phyloP scores from a whole-genome alignment of 352 stramenopile genomes.

The Globisporangium recalcitrans region DNA sequence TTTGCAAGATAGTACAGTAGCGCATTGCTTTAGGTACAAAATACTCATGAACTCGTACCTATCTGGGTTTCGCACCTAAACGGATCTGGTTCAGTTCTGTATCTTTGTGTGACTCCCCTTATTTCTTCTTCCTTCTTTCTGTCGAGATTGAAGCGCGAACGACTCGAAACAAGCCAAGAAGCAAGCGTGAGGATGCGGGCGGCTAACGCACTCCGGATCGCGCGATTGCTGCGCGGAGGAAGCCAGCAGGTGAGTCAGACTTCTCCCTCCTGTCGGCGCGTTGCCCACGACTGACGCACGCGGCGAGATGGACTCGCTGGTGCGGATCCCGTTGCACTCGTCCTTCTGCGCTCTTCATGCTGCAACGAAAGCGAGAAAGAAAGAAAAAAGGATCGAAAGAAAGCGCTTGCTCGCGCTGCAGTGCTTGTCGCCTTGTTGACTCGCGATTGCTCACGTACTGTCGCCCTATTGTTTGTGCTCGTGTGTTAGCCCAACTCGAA shows the following conservation, averaged over 20 bases:
- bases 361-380: background rate
- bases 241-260: constrained; percentile 25
- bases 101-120: background rate
- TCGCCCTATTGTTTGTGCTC: background rate
- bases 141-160: background rate
- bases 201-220: constrained; percentile 25
- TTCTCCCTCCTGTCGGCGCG: background rate
- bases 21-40: no score
- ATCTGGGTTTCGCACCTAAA: no score
- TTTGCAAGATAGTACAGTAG: no score
- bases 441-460: background rate
- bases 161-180: background rate
- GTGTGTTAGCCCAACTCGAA: constrained; percentile 1
- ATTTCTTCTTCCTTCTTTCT: background rate
- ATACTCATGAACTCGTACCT: no score
- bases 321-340: background rate
- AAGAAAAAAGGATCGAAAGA: background rate
- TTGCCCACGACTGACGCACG: background rate
- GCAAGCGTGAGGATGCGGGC: constrained; percentile 19
- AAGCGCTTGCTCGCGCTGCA: background rate
- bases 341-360: background rate
- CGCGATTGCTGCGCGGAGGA: constrained; percentile 22
- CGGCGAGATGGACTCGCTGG: background rate
- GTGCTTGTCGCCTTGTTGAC: background rate
- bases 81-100: no score